Percentiles rank a stretch among this genome's conserved stretches.
phyloP scores from a whole-genome alignment of 192 early-diverging fungal species.

The Obelidium mucronatum region DNA sequence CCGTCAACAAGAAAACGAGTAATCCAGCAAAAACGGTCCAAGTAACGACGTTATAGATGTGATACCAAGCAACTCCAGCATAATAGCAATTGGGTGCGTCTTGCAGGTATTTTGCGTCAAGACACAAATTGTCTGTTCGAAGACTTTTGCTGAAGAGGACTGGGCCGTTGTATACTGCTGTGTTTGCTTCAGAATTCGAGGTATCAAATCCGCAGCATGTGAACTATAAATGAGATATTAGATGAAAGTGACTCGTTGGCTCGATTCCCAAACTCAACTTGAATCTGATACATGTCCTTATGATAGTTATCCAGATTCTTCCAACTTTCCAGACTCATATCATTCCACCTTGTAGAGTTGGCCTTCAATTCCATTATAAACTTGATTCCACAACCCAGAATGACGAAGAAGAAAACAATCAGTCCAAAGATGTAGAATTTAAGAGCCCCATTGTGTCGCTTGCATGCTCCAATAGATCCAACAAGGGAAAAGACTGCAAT shows the following conservation, averaged over 20 bases:
- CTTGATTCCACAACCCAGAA: conserved; percentile 7
- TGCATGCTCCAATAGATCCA: conserved; percentile 17
- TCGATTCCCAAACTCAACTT: background rate
- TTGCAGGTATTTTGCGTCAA: background rate
- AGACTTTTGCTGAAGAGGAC: background rate
- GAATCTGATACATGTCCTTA: conserved; percentile 21
- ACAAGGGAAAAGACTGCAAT: background rate
- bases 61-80: conserved; percentile 20
- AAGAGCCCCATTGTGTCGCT: conserved; percentile 9
- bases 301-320: background rate
- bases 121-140: conserved; percentile 7
- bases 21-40: conserved; percentile 9
- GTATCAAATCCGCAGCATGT: conserved; percentile 13
- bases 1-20: conserved; percentile 16
- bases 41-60: conserved; percentile 2
- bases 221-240: background rate
- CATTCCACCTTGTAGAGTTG: conserved; percentile 2
- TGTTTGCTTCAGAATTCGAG: no score
- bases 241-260: background rate
- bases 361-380: background rate
- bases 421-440: conserved; percentile 21
- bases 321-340: background rate
- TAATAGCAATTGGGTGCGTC: background rate
- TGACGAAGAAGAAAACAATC: background rate
- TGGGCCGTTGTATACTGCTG: background rate